Conservation (phyloP, 2,329 filamentous ascomycete genomes). For the Scedosporium aurantiacum region DNA sequence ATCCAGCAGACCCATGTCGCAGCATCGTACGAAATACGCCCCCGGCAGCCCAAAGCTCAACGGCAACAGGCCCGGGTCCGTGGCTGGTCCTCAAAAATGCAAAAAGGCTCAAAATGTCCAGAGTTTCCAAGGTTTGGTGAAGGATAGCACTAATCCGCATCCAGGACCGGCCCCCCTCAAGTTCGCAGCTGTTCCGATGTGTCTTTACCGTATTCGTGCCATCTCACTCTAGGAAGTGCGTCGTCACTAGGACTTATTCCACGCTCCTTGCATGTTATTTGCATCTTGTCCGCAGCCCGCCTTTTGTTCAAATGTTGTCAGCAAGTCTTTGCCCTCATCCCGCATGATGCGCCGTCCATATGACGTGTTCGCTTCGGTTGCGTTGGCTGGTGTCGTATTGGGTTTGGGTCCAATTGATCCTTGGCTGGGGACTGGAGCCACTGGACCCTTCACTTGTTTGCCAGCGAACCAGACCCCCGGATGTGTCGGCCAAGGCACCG, state of each 20-base stretch:
- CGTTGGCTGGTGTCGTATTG: neutral
- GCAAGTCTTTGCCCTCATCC: conserved; percentile 6
- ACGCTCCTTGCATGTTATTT: conserved; percentile 6
- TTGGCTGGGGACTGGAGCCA: neutral
- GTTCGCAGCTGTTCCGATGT: neutral
- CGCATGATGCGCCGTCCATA: conserved; percentile 13
- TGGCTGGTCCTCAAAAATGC: no score
- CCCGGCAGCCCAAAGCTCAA: no score
- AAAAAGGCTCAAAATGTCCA: neutral
- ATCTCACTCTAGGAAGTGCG: no score
- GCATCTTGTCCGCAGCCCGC: no score
- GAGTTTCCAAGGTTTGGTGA: no score
- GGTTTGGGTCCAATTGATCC: neutral
- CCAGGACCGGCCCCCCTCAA: neutral
- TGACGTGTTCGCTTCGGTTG: conserved; percentile 12
- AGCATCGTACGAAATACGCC: neutral
- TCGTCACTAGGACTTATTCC: no score
- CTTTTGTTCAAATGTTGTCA: no score
- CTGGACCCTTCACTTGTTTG: neutral
- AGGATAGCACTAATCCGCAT: neutral
- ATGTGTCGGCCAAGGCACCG: neutral
- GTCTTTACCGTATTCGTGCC: neutral
- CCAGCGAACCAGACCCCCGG: neutral
- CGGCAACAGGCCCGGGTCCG: no score
- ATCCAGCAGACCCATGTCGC: neutral